phyloP scores from a whole-genome alignment of 2,329 filamentous ascomycete species.

The Didymella segeticola region DNA sequence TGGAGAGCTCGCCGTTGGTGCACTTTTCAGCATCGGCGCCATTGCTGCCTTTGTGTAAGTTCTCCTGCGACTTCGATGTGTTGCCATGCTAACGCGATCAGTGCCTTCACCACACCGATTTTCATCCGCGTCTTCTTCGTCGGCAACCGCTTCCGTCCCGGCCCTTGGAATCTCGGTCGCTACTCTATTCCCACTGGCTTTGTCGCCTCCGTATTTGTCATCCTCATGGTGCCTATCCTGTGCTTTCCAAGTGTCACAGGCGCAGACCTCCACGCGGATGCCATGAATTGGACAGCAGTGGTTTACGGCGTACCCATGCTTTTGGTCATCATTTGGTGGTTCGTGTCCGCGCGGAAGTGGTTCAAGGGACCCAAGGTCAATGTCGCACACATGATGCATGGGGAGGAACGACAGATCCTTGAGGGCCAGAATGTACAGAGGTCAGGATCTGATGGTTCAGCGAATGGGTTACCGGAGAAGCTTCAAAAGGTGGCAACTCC shows the following conservation, averaged over 20 bases:
- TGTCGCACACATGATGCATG: conserved; percentile 62
- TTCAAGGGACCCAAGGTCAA: conserved; percentile 76
- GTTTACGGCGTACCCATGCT: conserved; percentile 72
- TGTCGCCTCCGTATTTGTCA: conserved; percentile 65
- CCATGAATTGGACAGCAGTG: conserved; percentile 74
- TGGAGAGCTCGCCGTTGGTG: conserved; percentile 67
- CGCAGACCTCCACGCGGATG: conserved; percentile 56
- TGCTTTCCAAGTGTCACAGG: conserved; percentile 68
- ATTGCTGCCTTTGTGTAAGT: conserved; percentile 68
- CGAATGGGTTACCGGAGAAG: conserved; percentile 7
- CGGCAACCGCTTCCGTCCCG: conserved; percentile 67
- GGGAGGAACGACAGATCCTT: conserved; percentile 47
- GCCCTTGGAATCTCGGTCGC: conserved; percentile 72
- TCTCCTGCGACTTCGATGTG: neutral
- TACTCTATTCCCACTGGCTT: conserved; percentile 65
- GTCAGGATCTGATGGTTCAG: neutral
- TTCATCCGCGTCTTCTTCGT: conserved; percentile 67
- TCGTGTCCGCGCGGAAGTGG: conserved; percentile 69
- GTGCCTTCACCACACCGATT: conserved; percentile 63
- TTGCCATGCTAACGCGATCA: conserved; percentile 2
- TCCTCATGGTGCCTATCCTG: conserved; percentile 72
- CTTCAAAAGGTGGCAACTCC: conserved; percentile 6
- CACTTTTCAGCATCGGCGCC: conserved; percentile 73
- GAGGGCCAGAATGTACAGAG: conserved; percentile 35
- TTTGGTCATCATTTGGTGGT: conserved; percentile 66